Conservation (phyloP, 129 eudicot genomes). For the Flaveria brownii region DNA sequence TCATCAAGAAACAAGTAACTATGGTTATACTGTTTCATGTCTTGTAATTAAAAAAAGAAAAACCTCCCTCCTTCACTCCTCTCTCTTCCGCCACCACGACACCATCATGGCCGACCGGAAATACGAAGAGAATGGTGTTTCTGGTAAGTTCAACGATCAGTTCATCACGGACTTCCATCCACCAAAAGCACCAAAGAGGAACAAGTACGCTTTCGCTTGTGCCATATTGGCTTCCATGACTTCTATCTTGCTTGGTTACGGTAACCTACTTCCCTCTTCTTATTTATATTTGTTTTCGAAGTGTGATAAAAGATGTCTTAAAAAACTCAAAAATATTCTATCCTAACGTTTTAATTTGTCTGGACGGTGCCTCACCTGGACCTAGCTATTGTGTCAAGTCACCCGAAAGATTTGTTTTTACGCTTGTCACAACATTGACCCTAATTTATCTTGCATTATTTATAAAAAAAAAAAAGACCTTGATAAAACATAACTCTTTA, state of each 20-base stretch:
- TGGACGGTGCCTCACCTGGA: too few relatives aligned
- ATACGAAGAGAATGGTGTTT: slow-evolving; percentile 28
- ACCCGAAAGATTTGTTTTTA: too few relatives aligned
- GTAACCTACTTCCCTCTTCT: slow-evolving; percentile 21
- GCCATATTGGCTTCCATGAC: slow-evolving; percentile 70
- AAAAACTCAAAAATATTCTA: not conserved
- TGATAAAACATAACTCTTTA: too few relatives aligned
- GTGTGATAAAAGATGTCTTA: not conserved
- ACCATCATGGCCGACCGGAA: slow-evolving; percentile 45
- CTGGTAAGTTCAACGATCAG: slow-evolving; percentile 26
- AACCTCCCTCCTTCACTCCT: slow-evolving; percentile 1
- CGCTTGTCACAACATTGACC: too few relatives aligned
- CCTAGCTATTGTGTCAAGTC: too few relatives aligned
- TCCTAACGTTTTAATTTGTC: too few relatives aligned
- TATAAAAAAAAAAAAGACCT: too few relatives aligned
- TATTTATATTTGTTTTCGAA: not conserved
- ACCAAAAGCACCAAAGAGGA: slow-evolving; percentile 47
- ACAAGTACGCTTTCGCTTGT: slow-evolving; percentile 63
- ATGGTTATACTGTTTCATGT: slow-evolving; percentile 25
- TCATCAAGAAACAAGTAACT: slow-evolving; percentile 1
- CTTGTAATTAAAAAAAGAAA: slow-evolving; percentile 18
- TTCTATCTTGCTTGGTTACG: slow-evolving; percentile 66
- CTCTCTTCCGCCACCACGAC: slow-evolving; percentile 5
- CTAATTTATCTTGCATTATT: too few relatives aligned
- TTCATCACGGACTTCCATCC: slow-evolving; percentile 45